Evolutionary conservation across 805 yeast species (phyloP), one percentile per base, ranked within the genome.

Genomic region (Aciculoconidium aculeatum): DNA sequence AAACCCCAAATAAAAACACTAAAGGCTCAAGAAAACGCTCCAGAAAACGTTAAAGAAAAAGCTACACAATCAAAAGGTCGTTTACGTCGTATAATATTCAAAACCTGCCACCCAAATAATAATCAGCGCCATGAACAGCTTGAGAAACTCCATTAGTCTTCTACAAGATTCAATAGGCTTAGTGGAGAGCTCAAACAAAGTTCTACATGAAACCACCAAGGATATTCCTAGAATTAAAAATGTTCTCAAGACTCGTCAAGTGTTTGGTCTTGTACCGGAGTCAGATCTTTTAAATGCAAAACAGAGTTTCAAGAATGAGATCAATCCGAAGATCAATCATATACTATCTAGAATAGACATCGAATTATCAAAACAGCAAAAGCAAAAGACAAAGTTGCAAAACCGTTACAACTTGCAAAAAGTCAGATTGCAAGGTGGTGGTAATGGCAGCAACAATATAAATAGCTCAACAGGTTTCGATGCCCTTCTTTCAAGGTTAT

Each of bases 221-320:
- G 74, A 72, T 36, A 56, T 63, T 11, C 44, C 59, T 2, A 40
- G 72, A 6, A 45, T 69, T 20, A 54, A 51, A 21, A 48, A 45
- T 13, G 61, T 71, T 5, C 51, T 73, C n/a, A 41, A 52, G 11
- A 68, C 73, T 5, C 53, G 55, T 23, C 57, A 66, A 19, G 70
- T 71, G 13, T 73, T 70, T 49, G 73, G 72, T 4, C 47, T 72
- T 8, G 63, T 72, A 0, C 74, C 77, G 0, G 75, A 70, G 37
- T 48, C 52, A 31, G 75, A 71, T 31, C 44, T 72, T 15, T 51
- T 45, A 6, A 57, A 50, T 23, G 71, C 72, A 11, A 61, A 61
- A 27, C 49, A 47, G 21, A 44, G 52, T 8, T 47, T 70, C 25
- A 51, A 53, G 25, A 39, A 43, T 8, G 63, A 62, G 17, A 47